Evolutionary conservation across 495 filamentous ascomycete species (phyloP), one percentile per base, ranked within the genome.

Genomic region (Penicillium macrosclerotiorum): DNA sequence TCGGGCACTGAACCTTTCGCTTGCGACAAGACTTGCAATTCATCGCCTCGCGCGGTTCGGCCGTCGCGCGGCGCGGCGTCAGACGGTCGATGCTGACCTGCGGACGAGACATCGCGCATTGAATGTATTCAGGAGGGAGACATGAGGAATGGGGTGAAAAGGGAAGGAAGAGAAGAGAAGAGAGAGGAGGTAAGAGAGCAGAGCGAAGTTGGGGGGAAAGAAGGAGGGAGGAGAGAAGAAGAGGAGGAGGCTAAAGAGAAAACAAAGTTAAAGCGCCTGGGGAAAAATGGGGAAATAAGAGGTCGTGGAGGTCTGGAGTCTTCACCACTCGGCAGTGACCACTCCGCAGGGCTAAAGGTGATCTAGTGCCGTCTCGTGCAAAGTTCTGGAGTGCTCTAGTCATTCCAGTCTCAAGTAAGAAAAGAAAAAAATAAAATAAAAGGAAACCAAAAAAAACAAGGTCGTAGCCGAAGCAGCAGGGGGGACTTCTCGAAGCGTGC

Each of bases 11-110:
- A 39, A 89, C 87, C 75, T 94, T 94, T 58, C 89, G 77, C 64
- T 91, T 94, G 52, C 89, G 82, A 73, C 89, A 94, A 17, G 85
- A 90, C 63, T 94, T 92, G 80, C 89, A 94, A 65, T 94, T 94
- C 89, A 94, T 94, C 14, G 87, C 84, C 71, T 92, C 87, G 52
- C 88, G 83, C 17, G 85, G 86, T 58, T 90, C 86, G 58, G 79
- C 80, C 70, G 78, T 82, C 68, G 80, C 72, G 34, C 86, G 82
- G 41, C 88, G 82, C 24, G 81, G 75, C 29, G 87, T 84, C 52
- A 94, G 70, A 54, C 88, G 81, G 67, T 90, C 87, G 65, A 93
- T 93, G 66, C 86, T 86, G 61, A 92, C 82, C 75, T 89, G 86
- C 20, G 86, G 84, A 53, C 88, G 79, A 52, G 84, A 82, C 79